Conservation (phyloP, 2,329 filamentous ascomycete genomes). For the Tolypocladium ovalisporum region DNA sequence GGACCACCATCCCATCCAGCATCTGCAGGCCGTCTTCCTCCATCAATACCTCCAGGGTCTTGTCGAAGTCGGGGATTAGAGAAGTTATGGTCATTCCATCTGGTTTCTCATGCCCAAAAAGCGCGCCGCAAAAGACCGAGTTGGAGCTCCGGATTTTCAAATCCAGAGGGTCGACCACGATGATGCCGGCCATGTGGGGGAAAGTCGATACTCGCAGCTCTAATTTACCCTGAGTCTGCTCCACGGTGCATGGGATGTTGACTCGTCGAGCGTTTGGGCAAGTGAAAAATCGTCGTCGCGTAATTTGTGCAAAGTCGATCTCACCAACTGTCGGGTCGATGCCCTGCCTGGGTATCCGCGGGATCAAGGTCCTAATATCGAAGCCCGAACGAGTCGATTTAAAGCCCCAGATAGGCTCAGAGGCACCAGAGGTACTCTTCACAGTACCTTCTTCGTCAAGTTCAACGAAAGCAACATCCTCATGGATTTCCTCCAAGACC, state of each 20-base stretch:
- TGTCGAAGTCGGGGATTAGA: conserved; percentile 79
- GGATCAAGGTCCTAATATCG: conserved; percentile 69
- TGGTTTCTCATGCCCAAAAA: conserved; percentile 81
- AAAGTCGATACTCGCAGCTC: conserved; percentile 85
- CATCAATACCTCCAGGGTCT: conserved; percentile 67
- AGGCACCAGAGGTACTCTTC: conserved; percentile 59
- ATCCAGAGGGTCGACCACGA: conserved; percentile 73
- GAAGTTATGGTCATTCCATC: conserved; percentile 71
- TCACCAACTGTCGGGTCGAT: conserved; percentile 60
- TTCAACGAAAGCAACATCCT: conserved; percentile 71
- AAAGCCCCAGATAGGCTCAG: conserved; percentile 76
- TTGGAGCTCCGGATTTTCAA: conserved; percentile 86
- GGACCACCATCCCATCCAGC: conserved; percentile 89
- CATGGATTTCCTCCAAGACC: conserved; percentile 95
- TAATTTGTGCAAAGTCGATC: conserved; percentile 67
- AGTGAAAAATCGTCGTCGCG: conserved; percentile 69
- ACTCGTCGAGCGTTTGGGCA: conserved; percentile 66
- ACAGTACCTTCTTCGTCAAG: conserved; percentile 72
- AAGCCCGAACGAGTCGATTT: conserved; percentile 55
- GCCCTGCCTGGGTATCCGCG: conserved; percentile 67
- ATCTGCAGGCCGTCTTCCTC: conserved; percentile 79
- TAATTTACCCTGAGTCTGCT: conserved; percentile 56
- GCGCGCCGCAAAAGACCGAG: conserved; percentile 80
- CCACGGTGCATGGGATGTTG: conserved; percentile 75
- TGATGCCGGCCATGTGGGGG: conserved; percentile 92